These are phyloP conservation scores for Cruciata laevipes DNA, from an alignment of 257 asterid genomes.

Conservation along the genomic window DNA sequence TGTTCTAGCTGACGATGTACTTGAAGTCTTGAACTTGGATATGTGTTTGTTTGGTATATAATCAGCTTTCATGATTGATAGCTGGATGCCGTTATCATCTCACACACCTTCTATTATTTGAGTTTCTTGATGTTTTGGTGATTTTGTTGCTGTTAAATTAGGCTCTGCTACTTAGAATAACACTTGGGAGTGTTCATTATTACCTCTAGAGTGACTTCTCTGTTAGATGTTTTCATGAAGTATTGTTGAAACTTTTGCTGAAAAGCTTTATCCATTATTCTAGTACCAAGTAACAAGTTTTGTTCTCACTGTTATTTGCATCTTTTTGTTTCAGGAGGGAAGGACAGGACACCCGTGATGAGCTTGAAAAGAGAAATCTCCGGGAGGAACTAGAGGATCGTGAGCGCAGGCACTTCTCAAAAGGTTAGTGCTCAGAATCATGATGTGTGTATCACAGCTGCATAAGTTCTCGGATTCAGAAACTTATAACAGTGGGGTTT, in stretches of 20 bases:
- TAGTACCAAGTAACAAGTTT: background rate
- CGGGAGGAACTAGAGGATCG: conserved; percentile 76
- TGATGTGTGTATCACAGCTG: background rate
- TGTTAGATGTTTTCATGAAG: background rate
- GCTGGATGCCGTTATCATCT: background rate
- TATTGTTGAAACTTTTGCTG: background rate
- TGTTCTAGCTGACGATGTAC: background rate
- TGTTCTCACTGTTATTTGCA: background rate
- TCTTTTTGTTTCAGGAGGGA: conserved; percentile 43
- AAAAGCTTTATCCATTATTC: background rate
- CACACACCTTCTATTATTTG: background rate
- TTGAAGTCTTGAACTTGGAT: background rate
- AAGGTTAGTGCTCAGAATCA: conserved; percentile 34
- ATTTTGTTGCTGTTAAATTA: background rate
- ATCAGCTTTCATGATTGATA: background rate
- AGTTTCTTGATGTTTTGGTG: background rate
- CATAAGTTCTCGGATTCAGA: background rate
- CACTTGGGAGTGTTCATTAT: background rate
- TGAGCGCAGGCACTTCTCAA: conserved; percentile 75
- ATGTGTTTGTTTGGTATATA: background rate
- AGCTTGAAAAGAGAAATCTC: conserved; percentile 61
- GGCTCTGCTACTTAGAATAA: background rate
- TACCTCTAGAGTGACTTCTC: background rate
- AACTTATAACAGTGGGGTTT: background rate
- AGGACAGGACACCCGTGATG: conserved; percentile 85